Percentiles rank a stretch among this genome's conserved stretches.
Conservation (phyloP, 768 basidiomycete genomes). For the Suillus hirtellus region DNA sequence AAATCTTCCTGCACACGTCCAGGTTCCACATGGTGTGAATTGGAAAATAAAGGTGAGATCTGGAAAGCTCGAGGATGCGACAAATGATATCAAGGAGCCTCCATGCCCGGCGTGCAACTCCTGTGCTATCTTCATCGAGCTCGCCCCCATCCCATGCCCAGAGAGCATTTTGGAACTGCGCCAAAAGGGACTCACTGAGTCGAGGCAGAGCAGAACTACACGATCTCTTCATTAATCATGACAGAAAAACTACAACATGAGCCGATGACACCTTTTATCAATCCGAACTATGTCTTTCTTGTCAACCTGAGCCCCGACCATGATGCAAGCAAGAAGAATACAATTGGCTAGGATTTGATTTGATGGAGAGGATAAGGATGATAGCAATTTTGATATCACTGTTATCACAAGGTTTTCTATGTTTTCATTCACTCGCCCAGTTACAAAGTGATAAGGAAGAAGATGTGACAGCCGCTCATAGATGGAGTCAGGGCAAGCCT, state of each 20-base stretch:
- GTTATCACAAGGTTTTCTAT: not conserved
- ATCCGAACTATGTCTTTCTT: not conserved
- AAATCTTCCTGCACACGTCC: not conserved
- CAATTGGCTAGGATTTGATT: not conserved
- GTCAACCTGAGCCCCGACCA: not conserved
- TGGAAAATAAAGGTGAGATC: rapidly evolving
- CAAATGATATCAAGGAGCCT: not conserved
- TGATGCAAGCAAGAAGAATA: not conserved
- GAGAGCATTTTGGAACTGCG: too few relatives aligned
- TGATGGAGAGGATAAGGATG: not conserved
- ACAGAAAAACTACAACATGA: not conserved
- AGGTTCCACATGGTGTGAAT: not conserved
- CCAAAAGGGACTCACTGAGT: not conserved
- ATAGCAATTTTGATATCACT: not conserved
- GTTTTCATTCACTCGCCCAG: not conserved
- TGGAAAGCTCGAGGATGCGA: not conserved
- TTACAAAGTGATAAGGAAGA: not conserved
- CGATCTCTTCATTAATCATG: not conserved
- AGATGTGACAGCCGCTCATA: not conserved
- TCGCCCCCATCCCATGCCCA: too few relatives aligned
- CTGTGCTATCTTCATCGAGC: not conserved
- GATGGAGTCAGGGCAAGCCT: not conserved
- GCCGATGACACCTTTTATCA: not conserved
- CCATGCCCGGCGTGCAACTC: not conserved
- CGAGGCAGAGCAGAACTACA: not conserved